Evolutionary conservation across 805 yeast genomes (phyloP).

Genomic region (Metschnikowia peoriensis): DNA sequence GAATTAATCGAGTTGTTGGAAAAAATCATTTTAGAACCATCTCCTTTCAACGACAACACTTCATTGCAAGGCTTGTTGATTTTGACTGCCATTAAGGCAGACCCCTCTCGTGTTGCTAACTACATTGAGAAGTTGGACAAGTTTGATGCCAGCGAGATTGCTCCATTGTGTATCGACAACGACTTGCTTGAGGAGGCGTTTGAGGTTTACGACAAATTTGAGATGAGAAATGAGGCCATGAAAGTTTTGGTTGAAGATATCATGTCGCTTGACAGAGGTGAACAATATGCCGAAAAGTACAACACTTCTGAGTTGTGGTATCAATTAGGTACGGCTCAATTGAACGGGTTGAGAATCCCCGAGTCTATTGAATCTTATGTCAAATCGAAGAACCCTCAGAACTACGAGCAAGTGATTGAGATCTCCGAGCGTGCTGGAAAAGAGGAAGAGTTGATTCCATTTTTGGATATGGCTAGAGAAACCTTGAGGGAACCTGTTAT

Average conservation of each 20-base stretch:
- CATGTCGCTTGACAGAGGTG: conserved; percentile 93
- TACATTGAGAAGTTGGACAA: conserved; percentile 89
- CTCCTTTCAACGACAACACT: conserved; percentile 93
- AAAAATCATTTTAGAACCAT: conserved; percentile 94
- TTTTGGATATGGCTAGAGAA: conserved; percentile 87
- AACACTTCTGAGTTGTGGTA: conserved; percentile 89
- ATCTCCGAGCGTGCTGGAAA: conserved; percentile 93
- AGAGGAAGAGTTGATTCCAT: conserved; percentile 87
- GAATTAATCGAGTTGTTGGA: conserved; percentile 94
- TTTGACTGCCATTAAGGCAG: conserved; percentile 94
- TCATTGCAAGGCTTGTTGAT: conserved; percentile 91
- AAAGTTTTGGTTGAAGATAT: conserved; percentile 89
- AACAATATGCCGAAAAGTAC: conserved; percentile 84
- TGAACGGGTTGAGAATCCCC: conserved; percentile 86
- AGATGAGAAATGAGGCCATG: conserved; percentile 74
- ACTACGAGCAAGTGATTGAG: conserved; percentile 89
- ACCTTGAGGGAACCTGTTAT: conserved; percentile 86
- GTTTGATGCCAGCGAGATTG: conserved; percentile 91
- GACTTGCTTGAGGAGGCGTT: conserved; percentile 91
- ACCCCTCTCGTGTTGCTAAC: conserved; percentile 75
- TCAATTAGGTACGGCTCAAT: conserved; percentile 92
- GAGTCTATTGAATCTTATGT: conserved; percentile 92
- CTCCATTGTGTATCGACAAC: conserved; percentile 85
- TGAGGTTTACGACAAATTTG: conserved; percentile 85
- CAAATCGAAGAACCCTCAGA: conserved; percentile 86